Evolutionary conservation across 2,329 filamentous ascomycete genomes (phyloP), one percentile per base, ranked within the genome.

Genomic region (Ustilaginoidea virens): DNA sequence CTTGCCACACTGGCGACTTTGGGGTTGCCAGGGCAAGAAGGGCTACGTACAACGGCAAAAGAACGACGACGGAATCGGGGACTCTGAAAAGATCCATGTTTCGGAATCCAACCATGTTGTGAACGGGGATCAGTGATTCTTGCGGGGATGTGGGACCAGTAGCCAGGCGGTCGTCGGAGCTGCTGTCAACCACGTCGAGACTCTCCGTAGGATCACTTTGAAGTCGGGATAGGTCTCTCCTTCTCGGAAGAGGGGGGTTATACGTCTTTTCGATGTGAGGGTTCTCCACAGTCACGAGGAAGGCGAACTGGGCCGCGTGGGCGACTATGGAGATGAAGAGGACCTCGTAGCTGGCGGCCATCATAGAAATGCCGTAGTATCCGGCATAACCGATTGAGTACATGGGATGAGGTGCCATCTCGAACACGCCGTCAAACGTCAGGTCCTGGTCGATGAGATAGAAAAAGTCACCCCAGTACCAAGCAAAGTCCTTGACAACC

Each of bases 391-490:
- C 90, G 45, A 96, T 87, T 31, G 86, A 93, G 58, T 96, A 96
- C 87, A 96, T 96, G 38, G 87, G 87, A 51, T 96, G 90, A 18
- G 90, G 90, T 13, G 90, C 90, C 77, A 98, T 92, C 58, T 98
- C 90, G 51, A 96, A 98, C 37, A 98, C 90, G 32, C 90, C 90
- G 49, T 98, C 90, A 53, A 98, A 98, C 28, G 86, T 96, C 51
- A 98, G 65, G 48, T 93, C 83, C 58, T 96, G 86, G 55, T 98
- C 90, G 52, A 98, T 82, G 47, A 98, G 75, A 56, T 85, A 98
- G 65, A 96, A 98, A 58, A 96, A 96, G 55, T 98, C 90, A 36
- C 90, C 90, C 90, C 90, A 98, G 57, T 96, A 98, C 90, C 90
- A 98, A 17, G 90, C 90, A 58, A 86, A 98, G 56, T 98, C 90